Evolutionary conservation across 2,329 filamentous ascomycete species (phyloP).

Genomic region (Fusarium oxysporum): DNA sequence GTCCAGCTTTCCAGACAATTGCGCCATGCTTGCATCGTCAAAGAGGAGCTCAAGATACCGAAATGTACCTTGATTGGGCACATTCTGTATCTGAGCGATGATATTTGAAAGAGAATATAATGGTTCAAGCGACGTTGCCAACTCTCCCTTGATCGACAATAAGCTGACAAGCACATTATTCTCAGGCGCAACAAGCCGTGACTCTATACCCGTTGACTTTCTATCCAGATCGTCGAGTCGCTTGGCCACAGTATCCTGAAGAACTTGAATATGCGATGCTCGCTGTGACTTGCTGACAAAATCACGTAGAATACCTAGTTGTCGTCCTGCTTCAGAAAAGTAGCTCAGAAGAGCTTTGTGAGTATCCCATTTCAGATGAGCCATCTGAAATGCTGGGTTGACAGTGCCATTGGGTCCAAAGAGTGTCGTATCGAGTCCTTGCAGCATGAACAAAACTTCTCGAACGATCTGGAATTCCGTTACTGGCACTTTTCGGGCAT

Average conservation of each 20-base stretch:
- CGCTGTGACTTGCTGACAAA: constrained; percentile 59
- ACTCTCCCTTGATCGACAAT: constrained; percentile 68
- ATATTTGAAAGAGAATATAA: constrained; percentile 71
- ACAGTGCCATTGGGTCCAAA: constrained; percentile 64
- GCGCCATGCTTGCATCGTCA: constrained; percentile 74
- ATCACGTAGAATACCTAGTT: constrained; percentile 58
- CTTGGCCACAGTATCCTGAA: constrained; percentile 71
- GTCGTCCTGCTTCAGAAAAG: constrained; percentile 61
- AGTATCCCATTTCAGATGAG: constrained; percentile 62
- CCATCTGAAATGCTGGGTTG: constrained; percentile 58
- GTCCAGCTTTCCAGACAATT: constrained; percentile 72
- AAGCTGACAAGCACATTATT: constrained; percentile 73
- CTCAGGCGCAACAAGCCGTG: constrained; percentile 65
- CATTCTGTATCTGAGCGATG: constrained; percentile 66
- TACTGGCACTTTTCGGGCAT: constrained; percentile 59
- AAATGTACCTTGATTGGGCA: constrained; percentile 67
- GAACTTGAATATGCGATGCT: constrained; percentile 75
- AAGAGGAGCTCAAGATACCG: constrained; percentile 84
- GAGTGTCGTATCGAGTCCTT: constrained; percentile 79
- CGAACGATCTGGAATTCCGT: constrained; percentile 80
- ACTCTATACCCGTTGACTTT: constrained; percentile 69
- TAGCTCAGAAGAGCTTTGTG: constrained; percentile 61
- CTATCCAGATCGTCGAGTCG: constrained; percentile 69
- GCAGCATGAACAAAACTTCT: constrained; percentile 87
- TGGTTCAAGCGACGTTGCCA: constrained; percentile 64